Evolutionary conservation across 75 land plant species (phyloP).

Genomic region (Isoetes taiwanensis): DNA sequence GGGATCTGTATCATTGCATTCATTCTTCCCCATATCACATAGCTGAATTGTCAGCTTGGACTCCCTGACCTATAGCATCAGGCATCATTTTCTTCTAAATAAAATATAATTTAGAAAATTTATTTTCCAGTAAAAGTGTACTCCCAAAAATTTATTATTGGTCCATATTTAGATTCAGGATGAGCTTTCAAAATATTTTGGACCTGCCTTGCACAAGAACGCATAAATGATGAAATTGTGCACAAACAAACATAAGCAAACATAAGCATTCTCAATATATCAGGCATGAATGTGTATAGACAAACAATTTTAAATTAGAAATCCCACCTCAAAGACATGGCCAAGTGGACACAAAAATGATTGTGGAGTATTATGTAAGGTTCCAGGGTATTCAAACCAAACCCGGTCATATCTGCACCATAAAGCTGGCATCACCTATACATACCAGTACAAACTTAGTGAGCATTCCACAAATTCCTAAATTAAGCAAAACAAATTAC

Average conservation of each 20-base stretch:
- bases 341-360: constrained; percentile 90
- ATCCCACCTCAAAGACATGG: constrained; percentile 88
- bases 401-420: constrained; percentile 94
- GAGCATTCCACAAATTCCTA: no score
- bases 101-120: neutral
- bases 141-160: constrained; percentile 62
- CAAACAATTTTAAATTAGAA: neutral
- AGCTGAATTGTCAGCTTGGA: constrained; percentile 70
- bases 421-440: constrained; percentile 84
- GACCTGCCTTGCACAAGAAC: constrained; percentile 32
- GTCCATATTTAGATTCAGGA: constrained; percentile 57
- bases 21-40: constrained; percentile 33
- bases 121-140: constrained; percentile 40
- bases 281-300: neutral
- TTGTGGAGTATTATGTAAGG: constrained; percentile 52
- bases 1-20: constrained; percentile 38
- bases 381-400: constrained; percentile 89
- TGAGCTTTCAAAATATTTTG: constrained; percentile 56
- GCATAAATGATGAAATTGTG: neutral
- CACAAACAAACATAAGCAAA: neutral
- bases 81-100: neutral
- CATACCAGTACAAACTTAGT: neutral
- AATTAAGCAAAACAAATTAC: no score
- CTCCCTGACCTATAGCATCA: constrained; percentile 52
- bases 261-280: neutral